Evolutionary conservation across 441 rosid species (phyloP), one percentile per base, ranked within the genome.

Genomic region (Heliophila coronopifolia): DNA sequence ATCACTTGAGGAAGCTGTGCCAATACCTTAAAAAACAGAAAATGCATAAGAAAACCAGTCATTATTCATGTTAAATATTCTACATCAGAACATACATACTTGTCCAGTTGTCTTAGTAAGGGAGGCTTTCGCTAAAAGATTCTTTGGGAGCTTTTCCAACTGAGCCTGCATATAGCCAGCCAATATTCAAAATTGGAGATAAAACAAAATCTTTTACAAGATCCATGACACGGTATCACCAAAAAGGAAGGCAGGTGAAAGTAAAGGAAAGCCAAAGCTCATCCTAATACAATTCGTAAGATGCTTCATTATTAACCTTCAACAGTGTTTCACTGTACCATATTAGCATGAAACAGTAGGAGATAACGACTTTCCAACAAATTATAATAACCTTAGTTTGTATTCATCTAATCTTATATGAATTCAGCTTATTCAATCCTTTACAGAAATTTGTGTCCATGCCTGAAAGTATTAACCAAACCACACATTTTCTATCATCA

Each of bases 61-160:
- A 30, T 9, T 7, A 15, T 19, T 6, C 6, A 32, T 22, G 25
- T 31, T 46, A 7, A 6, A 18, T n/a, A 48, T 50, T 11, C 51
- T 40, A n/a, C 34, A 25, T 10, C 7, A 55, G 7, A 50, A 42
- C 15, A 26, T 27, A 43, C 64, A 57, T 57, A 65, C 69, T 43
- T 65, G 59, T 65, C 69, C 64, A 43, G 64, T 65, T 10, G 69
- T 38, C 43, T 65, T 65, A 49, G 69, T 65, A 46, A 65, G 31
- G 2, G 69, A 65, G 23, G 54, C 30, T 58, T 58, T 58, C 0
- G 59, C 59, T 59, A 65, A 30, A 10, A 65, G 64, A 58, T 58
- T 65, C 49, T 65, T 65, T 2, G 69, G 63, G 11, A 65, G 69
- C 42, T 65, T 65, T 36, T 42, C 59, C 20, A 65, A 58, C 7